Conservation (phyloP, 306 rosid genomes). For the Sophora flavescens region DNA sequence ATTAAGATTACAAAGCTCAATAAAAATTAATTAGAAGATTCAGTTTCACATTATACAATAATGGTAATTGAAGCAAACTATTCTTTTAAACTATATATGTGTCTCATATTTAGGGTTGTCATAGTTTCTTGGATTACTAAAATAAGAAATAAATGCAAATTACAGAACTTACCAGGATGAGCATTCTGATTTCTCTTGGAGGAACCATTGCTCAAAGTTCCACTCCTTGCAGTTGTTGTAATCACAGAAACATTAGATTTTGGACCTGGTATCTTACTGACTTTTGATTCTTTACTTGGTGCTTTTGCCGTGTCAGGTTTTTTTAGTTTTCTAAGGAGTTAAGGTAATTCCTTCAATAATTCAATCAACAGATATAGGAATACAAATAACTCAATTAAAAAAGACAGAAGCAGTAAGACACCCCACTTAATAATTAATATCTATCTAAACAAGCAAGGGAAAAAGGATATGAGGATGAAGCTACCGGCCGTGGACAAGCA, state of each 20-base stretch:
- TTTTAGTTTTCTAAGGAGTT: slow-evolving; percentile 65
- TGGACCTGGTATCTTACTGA: slow-evolving; percentile 56
- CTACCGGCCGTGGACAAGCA: slow-evolving; percentile 69
- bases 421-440: slow-evolving; percentile 11
- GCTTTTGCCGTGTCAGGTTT: slow-evolving; percentile 61
- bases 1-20: slow-evolving; percentile 38
- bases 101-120: slow-evolving; percentile 31
- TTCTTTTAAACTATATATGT: not conserved
- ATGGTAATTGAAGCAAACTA: not conserved
- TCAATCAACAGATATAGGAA: slow-evolving; percentile 36
- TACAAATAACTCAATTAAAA: slow-evolving; percentile 29
- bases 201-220: slow-evolving; percentile 45
- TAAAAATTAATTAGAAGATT: slow-evolving; percentile 21
- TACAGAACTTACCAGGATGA: slow-evolving; percentile 56
- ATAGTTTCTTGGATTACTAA: slow-evolving; percentile 23
- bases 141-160: slow-evolving; percentile 19
- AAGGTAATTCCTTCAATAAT: slow-evolving; percentile 56
- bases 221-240: slow-evolving; percentile 55
- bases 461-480: slow-evolving; percentile 90
- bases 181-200: slow-evolving; percentile 65
- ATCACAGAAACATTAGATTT: slow-evolving; percentile 52
- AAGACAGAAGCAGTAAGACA: slow-evolving; percentile 1
- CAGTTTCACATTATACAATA: slow-evolving; percentile 18
- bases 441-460: slow-evolving; percentile 33
- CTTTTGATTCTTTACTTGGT: slow-evolving; percentile 56